phyloP scores from a whole-genome alignment of 805 yeast species.

The Yarrowia phangngaensis region DNA sequence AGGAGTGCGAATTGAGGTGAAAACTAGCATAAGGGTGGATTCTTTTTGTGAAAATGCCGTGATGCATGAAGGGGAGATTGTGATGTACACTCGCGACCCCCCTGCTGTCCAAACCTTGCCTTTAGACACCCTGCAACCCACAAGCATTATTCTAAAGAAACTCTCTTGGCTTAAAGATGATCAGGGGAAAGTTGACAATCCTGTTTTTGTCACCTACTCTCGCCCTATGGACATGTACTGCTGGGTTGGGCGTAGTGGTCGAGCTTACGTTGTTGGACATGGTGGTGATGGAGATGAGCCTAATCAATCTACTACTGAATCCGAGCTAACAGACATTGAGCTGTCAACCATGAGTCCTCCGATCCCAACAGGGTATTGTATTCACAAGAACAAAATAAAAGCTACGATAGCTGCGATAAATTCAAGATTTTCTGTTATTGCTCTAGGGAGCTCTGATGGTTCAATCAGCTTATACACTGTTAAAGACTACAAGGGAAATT shows the following conservation, averaged over 20 bases:
- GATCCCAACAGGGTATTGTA: conserved; percentile 12
- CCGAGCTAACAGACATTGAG: not conserved
- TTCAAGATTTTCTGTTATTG: conserved; percentile 43
- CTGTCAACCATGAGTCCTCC: not conserved
- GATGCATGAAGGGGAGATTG: conserved; percentile 33
- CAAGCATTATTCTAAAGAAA: conserved; percentile 30
- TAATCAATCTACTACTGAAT: not conserved
- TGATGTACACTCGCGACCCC: conserved; percentile 32
- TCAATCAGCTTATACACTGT: conserved; percentile 42
- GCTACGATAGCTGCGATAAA: conserved; percentile 39
- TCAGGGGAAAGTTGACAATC: conserved; percentile 32
- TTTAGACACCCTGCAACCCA: conserved; percentile 29
- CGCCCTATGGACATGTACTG: conserved; percentile 25
- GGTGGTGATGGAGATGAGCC: no score
- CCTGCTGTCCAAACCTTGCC: conserved; percentile 30
- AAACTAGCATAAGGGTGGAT: conserved; percentile 36
- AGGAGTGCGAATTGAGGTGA: conserved; percentile 35
- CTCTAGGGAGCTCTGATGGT: conserved; percentile 43
- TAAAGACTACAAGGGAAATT: conserved; percentile 38
- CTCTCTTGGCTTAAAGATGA: conserved; percentile 32
- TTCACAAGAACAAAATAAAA: conserved; percentile 27
- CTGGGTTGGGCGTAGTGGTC: conserved; percentile 29
- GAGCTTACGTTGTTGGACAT: conserved; percentile 23
- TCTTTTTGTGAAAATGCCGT: conserved; percentile 35
- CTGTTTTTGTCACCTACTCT: conserved; percentile 31